A percentile compares a stretch with the other conserved stretches of the same genome.
Conservation (phyloP, 2,329 filamentous ascomycete species). For the Boeremia exigua region DNA sequence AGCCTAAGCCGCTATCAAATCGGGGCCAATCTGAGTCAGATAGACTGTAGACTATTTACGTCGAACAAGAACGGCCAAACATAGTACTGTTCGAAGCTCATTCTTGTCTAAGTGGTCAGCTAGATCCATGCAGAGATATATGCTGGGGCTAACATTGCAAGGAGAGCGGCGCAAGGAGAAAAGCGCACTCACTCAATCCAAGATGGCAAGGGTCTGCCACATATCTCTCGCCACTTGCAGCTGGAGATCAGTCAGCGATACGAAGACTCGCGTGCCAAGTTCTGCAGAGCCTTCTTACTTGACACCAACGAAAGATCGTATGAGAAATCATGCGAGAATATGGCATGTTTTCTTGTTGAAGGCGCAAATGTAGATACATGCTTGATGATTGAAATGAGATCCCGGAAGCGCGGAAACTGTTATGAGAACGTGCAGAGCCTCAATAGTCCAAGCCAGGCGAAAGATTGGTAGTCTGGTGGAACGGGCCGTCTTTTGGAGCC, state of each 20-base stretch:
- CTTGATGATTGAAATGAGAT: no score
- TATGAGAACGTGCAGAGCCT: background rate
- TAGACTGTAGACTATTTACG: background rate
- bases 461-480: background rate
- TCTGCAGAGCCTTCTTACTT: background rate
- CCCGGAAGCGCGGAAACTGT: no score
- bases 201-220: background rate
- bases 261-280: background rate
- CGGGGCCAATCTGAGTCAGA: background rate
- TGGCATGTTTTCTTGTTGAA: no score
- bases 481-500: background rate
- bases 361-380: no score
- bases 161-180: no score
- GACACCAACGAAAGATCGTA: background rate
- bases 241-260: background rate
- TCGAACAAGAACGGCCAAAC: background rate
- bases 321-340: no score
- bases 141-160: background rate
- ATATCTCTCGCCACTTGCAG: background rate
- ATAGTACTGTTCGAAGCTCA: background rate
- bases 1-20: background rate
- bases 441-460: background rate
- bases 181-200: background rate
- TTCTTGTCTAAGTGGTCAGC: background rate
- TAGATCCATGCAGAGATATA: background rate